Base-by-base conservation (phyloP, 352 stramenopile species). In the Pythium sp. region DNA sequence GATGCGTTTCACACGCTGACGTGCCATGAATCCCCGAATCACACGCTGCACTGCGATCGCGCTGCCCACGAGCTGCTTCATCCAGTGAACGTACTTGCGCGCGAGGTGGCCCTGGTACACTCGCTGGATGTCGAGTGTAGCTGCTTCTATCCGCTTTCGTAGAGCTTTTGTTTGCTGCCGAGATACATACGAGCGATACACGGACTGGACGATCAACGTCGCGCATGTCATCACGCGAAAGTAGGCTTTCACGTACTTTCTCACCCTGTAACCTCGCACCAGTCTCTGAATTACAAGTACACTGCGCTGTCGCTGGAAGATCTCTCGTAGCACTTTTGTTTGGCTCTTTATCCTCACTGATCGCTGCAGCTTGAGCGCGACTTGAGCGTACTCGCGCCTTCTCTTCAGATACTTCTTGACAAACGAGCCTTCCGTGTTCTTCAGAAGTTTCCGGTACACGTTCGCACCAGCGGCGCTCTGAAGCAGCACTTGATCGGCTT, bases 391-490 rank as follows among this genome's bases (percentile, higher is more conserved):
- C 51, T 88, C 79, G 12, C 77, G 81, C 59, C 74, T 54, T 15
- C 84, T 78, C 70, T 92, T 90, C 3, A 82, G 59, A 62, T 89
- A 90, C 14, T 86, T 89, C 34, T 74, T 72, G 34, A 87, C 47
- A 20, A 92, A 86, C 0, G 70, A 57, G n/a, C 32, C 75, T 55
- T 91, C 85, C 1, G 76, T 81, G 70, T 93, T 93, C 51, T 82
- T 82, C 9, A 53, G 58, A 3, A 91, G 80, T 38, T 84, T 83
- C 54, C 77, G 69, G n/a, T 73, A 59, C 3, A 66, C 68, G 61
- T 0, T 26, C 22, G 68, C 49, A 15, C 28, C 6, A 67, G 15
- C 6, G 65, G 20, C 22, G 2, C 7, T 34, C 62, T 47, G 67
- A 34, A 32, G 65, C 36, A 58, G 62, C 65, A 32, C 6, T 6